Evolutionary conservation across 176 grass and related monocot species (phyloP).

Genomic region (Dendrocalamus sinicus): DNA sequence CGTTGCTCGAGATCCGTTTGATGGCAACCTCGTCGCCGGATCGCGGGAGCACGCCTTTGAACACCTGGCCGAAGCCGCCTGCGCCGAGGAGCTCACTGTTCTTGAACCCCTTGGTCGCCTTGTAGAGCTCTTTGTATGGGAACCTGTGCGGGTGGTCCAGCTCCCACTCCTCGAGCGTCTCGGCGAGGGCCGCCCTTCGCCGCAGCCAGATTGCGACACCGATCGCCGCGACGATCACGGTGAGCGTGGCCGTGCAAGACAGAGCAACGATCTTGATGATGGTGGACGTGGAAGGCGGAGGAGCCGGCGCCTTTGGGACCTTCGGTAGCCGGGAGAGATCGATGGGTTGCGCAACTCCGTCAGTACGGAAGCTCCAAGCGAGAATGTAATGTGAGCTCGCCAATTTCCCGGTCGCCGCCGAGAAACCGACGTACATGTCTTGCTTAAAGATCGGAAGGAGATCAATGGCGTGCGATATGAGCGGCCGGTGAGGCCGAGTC

Average conservation of each 20-base stretch:
- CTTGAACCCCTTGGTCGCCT: slow-evolving; percentile 53
- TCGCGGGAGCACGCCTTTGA: slow-evolving; percentile 42
- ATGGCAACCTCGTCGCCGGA: slow-evolving; percentile 49
- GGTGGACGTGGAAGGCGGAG: not conserved
- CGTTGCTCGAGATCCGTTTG: slow-evolving; percentile 47
- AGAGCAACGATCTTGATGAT: slow-evolving; percentile 15
- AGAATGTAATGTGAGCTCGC: slow-evolving; percentile 51
- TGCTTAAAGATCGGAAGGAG: slow-evolving; percentile 40
- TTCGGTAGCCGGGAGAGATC: slow-evolving; percentile 32
- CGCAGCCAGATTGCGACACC: slow-evolving; percentile 24
- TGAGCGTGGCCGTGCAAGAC: slow-evolving; percentile 26
- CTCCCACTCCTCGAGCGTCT: slow-evolving; percentile 58
- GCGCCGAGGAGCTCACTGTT: slow-evolving; percentile 46
- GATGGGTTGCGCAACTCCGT: slow-evolving; percentile 38
- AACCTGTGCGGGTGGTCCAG: slow-evolving; percentile 54
- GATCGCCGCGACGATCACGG: slow-evolving; percentile 9
- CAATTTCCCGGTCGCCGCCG: slow-evolving; percentile 38
- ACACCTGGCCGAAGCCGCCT: slow-evolving; percentile 60
- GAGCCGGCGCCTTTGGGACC: slow-evolving; percentile 23
- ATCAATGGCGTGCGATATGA: slow-evolving; percentile 42
- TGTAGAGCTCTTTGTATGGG: slow-evolving; percentile 48
- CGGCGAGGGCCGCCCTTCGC: slow-evolving; percentile 37
- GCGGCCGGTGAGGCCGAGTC: slow-evolving; percentile 30
- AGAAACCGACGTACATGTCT: slow-evolving; percentile 55
- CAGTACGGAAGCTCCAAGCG: slow-evolving; percentile 54